phyloP scores from a whole-genome alignment of 2,329 filamentous ascomycete species.

The Dryadomyces quercus-mongolicae region DNA sequence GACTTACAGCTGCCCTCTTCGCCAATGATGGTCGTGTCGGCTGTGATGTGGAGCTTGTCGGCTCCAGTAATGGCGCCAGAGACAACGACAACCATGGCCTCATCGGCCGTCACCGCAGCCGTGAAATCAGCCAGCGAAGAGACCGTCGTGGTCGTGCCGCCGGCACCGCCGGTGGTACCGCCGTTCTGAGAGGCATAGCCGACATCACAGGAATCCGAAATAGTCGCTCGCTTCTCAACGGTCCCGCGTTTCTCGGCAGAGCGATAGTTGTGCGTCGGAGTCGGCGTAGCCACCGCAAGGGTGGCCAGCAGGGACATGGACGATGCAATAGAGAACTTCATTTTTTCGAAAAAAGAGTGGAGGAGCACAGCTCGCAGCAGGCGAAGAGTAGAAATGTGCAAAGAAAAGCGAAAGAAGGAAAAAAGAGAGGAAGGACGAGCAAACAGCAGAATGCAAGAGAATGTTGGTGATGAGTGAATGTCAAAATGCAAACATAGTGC shows the following conservation, averaged over 20 bases:
- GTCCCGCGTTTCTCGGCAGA: not conserved
- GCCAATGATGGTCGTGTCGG: constrained; percentile 40
- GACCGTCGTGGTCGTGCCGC: constrained; percentile 43
- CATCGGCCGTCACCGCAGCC: constrained; percentile 33
- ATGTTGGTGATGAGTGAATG: not conserved
- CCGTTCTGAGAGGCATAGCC: constrained; percentile 36
- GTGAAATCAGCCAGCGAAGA: constrained; percentile 36
- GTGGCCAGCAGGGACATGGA: not conserved
- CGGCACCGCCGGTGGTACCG: constrained; percentile 41
- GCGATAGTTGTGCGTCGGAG: not conserved
- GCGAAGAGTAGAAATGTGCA: not conserved
- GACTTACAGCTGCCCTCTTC: constrained; percentile 18
- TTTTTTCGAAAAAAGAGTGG: not conserved
- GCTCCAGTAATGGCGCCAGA: constrained; percentile 29
- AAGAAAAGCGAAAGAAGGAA: not conserved
- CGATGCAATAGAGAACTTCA: not conserved
- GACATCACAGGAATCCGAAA: constrained; percentile 15
- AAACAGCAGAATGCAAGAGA: not conserved
- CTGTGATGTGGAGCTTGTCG: constrained; percentile 30
- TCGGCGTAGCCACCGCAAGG: not conserved
- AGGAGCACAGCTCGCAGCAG: not conserved
- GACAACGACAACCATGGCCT: constrained; percentile 32
- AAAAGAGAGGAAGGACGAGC: not conserved
- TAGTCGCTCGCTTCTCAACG: not conserved
- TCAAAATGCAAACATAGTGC: too few relatives aligned